Percentiles rank a stretch among this genome's conserved stretches.
phyloP scores from a whole-genome alignment of 2,329 filamentous ascomycete species.

The Diplodia corticola region DNA sequence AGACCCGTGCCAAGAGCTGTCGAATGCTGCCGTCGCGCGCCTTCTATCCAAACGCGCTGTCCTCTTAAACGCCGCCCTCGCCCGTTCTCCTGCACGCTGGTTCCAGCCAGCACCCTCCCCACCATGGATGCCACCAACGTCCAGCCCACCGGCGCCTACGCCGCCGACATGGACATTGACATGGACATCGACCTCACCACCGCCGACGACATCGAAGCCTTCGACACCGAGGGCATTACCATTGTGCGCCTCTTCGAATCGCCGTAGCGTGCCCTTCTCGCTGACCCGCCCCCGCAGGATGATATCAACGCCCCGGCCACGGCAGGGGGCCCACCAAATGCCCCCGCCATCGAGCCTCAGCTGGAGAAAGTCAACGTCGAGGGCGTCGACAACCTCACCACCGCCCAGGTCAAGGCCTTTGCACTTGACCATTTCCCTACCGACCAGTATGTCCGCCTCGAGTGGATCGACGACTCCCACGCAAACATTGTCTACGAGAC shows the following conservation, averaged over 20 bases:
- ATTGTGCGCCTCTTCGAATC: constrained; percentile 27
- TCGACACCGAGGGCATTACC: constrained; percentile 29
- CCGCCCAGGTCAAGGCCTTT: constrained; percentile 76
- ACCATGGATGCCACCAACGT: constrained; percentile 20
- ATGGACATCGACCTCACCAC: constrained; percentile 40
- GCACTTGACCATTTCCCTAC: constrained; percentile 65
- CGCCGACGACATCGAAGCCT: constrained; percentile 29
- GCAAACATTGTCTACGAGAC: constrained; percentile 79
- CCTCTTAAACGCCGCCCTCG: constrained; percentile 8
- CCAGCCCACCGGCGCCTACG: constrained; percentile 6
- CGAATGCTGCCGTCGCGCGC: neutral
- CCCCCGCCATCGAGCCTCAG: constrained; percentile 29
- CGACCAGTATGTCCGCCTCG: constrained; percentile 62
- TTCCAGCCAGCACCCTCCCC: neutral
- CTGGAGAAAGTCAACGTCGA: constrained; percentile 77
- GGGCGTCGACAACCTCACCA: constrained; percentile 79
- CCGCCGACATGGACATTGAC: constrained; percentile 32
- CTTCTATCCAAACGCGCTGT: neutral
- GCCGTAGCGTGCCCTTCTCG: neutral
- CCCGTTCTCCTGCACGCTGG: neutral
- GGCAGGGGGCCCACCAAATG: neutral
- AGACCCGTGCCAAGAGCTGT: neutral
- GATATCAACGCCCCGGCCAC: neutral
- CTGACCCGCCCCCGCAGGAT: constrained; percentile 10
- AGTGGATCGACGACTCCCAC: constrained; percentile 94